Conservation (phyloP, 2,329 filamentous ascomycete species). For the Clonostachys sp. region DNA sequence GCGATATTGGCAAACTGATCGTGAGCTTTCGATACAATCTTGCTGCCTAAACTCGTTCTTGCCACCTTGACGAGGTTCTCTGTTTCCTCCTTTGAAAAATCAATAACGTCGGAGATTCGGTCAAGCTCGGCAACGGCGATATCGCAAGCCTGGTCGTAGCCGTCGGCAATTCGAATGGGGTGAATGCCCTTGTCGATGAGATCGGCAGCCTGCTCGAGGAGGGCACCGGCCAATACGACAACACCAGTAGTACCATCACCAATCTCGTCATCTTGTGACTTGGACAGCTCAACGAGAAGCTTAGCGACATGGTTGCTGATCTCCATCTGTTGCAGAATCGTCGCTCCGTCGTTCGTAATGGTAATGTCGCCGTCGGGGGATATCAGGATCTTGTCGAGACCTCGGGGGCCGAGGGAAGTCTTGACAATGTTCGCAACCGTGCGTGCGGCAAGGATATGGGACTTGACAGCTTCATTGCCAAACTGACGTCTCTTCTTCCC, state of each 20-base stretch:
- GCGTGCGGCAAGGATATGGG: conserved; percentile 93
- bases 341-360: conserved; percentile 97
- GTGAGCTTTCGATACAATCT: conserved; percentile 98
- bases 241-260: conserved; percentile 98
- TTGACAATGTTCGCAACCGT: conserved; percentile 97
- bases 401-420: conserved; percentile 90
- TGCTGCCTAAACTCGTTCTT: conserved; percentile 92
- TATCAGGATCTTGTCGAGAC: conserved; percentile 98
- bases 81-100: conserved; percentile 76
- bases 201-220: conserved; percentile 94
- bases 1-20: conserved; percentile 98
- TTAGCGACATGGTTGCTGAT: conserved; percentile 98
- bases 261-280: conserved; percentile 98
- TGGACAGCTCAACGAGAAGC: conserved; percentile 92
- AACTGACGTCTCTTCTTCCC: conserved; percentile 97
- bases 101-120: conserved; percentile 84
- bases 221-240: conserved; percentile 88
- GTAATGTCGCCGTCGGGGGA: conserved; percentile 98
- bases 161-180: conserved; percentile 96
- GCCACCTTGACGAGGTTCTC: conserved; percentile 90
- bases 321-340: conserved; percentile 97
- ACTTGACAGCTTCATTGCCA: conserved; percentile 95
- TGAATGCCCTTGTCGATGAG: conserved; percentile 99
- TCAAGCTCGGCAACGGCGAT: conserved; percentile 92
- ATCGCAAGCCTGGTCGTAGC: conserved; percentile 96